Conservation (phyloP, 2,329 filamentous ascomycete species). For the Periconia macrospinosa region DNA sequence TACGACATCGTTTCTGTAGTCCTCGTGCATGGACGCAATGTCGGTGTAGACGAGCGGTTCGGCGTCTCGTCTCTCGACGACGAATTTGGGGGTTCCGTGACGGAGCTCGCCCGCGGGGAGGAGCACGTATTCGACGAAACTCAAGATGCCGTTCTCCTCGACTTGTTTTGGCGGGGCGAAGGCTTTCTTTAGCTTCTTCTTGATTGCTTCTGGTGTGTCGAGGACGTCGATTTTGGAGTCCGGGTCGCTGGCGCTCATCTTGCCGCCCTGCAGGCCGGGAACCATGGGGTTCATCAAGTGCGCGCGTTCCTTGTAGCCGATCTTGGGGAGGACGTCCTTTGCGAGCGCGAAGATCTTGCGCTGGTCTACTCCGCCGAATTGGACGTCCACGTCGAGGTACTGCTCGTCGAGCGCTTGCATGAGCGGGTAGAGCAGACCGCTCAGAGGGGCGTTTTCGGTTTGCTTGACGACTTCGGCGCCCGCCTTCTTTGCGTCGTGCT, state of each 20-base stretch:
- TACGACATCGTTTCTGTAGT: slow-evolving; percentile 79
- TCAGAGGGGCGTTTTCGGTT: slow-evolving; percentile 72
- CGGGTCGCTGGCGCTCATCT: slow-evolving; percentile 73
- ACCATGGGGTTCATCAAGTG: slow-evolving; percentile 88
- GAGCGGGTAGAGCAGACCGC: slow-evolving; percentile 78
- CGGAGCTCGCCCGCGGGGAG: slow-evolving; percentile 73
- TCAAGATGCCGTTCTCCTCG: slow-evolving; percentile 84
- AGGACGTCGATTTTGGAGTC: slow-evolving; percentile 94
- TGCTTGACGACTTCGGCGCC: slow-evolving; percentile 96
- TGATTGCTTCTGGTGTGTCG: slow-evolving; percentile 72
- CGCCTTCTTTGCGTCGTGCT: slow-evolving; percentile 85
- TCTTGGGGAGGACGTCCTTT: slow-evolving; percentile 78
- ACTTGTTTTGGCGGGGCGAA: slow-evolving; percentile 73
- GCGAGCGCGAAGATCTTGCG: slow-evolving; percentile 87
- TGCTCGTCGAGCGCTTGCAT: slow-evolving; percentile 89
- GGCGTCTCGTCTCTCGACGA: slow-evolving; percentile 67
- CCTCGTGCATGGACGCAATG: slow-evolving; percentile 73
- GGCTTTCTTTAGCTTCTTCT: slow-evolving; percentile 73
- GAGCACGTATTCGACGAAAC: slow-evolving; percentile 84
- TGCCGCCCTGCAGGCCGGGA: slow-evolving; percentile 76
- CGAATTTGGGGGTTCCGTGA: slow-evolving; percentile 61
- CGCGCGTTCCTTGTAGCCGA: slow-evolving; percentile 77
- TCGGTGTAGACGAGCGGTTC: slow-evolving; percentile 80
- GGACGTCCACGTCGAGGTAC: slow-evolving; percentile 80
- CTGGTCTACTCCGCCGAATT: slow-evolving; percentile 80